These are phyloP conservation scores for Tagetes patula DNA, from an alignment of 129 eudicot species.

Conservation along the genomic window DNA sequence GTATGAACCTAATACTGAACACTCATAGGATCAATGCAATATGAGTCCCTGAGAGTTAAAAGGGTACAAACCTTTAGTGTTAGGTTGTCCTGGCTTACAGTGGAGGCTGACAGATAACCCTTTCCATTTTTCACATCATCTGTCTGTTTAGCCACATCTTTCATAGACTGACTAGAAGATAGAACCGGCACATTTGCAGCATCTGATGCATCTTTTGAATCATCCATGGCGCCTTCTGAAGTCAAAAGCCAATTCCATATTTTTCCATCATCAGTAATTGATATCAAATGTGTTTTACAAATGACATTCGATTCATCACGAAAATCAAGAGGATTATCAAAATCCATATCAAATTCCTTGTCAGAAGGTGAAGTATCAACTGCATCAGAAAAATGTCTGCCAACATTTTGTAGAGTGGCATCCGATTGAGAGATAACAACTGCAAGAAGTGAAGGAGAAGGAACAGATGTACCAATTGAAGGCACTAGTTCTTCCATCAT, in stretches of 20 bases:
- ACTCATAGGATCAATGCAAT: background rate
- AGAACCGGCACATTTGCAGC: conserved; percentile 24
- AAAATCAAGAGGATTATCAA: conserved; percentile 77
- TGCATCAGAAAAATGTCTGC: conserved; percentile 59
- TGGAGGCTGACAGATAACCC: conserved; percentile 30
- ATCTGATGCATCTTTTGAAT: conserved; percentile 39
- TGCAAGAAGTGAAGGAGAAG: conserved; percentile 81
- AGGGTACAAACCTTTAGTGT: conserved; percentile 60
- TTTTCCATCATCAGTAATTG: conserved; percentile 95
- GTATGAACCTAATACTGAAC: background rate
- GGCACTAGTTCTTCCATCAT: conserved; percentile 88
- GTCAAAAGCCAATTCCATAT: conserved; percentile 92
- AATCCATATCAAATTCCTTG: conserved; percentile 65
- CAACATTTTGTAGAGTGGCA: conserved; percentile 60
- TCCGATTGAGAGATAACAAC: conserved; percentile 73
- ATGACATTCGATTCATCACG: conserved; percentile 61
- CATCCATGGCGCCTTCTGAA: conserved; percentile 60
- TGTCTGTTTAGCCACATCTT: conserved; percentile 27
- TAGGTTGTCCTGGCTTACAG: conserved; percentile 45
- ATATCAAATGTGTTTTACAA: conserved; percentile 71
- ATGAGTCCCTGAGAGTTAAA: background rate
- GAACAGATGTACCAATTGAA: conserved; percentile 73
- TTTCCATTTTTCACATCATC: conserved; percentile 36
- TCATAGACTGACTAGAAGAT: conserved; percentile 31
- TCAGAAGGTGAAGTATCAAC: conserved; percentile 39